These are phyloP conservation scores for Ceratocystis diversiconidia DNA, from an alignment of 2,329 filamentous ascomycete genomes.

Conservation along the genomic window DNA sequence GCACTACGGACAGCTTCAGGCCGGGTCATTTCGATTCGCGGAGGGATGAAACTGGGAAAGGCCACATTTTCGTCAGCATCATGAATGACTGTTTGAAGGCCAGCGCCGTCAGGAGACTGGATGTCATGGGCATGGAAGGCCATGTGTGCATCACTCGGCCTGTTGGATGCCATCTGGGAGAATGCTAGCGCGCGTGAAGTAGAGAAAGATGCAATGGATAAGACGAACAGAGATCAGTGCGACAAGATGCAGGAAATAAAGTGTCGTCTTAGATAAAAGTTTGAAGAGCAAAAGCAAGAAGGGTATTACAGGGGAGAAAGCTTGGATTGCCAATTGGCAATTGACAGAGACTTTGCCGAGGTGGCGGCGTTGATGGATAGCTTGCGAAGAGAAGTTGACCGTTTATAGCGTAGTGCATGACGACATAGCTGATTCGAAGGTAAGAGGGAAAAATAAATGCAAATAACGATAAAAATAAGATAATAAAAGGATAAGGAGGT, in stretches of 20 bases:
- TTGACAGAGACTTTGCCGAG: background rate
- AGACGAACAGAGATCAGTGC: background rate
- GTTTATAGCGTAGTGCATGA: conserved; percentile 1
- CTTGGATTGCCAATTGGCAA: background rate
- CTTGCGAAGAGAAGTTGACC: background rate
- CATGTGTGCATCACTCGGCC: too few species aligned
- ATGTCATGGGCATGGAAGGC: conserved; percentile 1
- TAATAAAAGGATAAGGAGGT: background rate
- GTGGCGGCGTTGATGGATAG: background rate
- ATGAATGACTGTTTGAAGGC: background rate
- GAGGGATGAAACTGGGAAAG: conserved; percentile 8
- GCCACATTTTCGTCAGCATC: background rate
- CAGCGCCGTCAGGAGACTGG: background rate
- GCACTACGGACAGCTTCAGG: background rate
- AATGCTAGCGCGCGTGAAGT: background rate
- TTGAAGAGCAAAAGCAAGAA: background rate
- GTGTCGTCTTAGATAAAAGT: background rate
- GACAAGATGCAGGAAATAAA: background rate
- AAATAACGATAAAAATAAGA: background rate
- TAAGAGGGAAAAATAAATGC: background rate
- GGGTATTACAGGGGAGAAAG: background rate
- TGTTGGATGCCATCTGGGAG: background rate
- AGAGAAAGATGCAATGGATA: background rate
- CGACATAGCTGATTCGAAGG: background rate
- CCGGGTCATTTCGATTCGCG: conserved; percentile 8